Base-by-base conservation (phyloP, 768 basidiomycete species). In the Mycena polygramma region DNA sequence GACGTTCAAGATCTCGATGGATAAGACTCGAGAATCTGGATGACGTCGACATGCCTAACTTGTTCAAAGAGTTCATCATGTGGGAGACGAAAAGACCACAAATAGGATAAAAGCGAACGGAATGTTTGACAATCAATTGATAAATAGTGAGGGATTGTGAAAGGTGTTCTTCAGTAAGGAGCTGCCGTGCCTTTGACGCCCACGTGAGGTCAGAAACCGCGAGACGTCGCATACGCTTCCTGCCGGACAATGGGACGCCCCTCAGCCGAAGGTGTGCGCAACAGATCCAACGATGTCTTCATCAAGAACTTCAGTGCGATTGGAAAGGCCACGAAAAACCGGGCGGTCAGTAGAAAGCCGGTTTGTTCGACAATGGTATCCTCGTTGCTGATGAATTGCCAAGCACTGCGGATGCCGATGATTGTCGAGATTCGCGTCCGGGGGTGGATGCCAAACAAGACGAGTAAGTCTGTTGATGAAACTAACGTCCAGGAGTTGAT, bases 281-380 rank as follows among this genome's bases (percentile, higher is more conserved):
- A 86, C 17, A 99, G 84, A 11, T 94, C 96, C 7, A 90, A 90
- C 96, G 96, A 99, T 30, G 96, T 93, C 8, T 92, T 89, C 60
- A 96, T 81, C 57, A 97, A 90, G 78, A 99, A 96, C 80, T 98
- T 99, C 69, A 89, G 87, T 1, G 97, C 96, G 0, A 92, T 93
- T 20, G 93, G 94, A 79, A 93, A 97, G 9, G 90, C 90, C 17
- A 93, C 91, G 75, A 97, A 96, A 85, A 99, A 99, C 39, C 93
- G 90, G 46, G 98, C 95, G 41, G 94, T 91, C 8, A 99, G 87
- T 43, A 98, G 88, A 78, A 96, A 96, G 0, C 95, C 93, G 13
- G 94, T 94, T 79, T 98, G 95, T 79, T 95, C 97, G 76, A 98
- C 94, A 22, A 96, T 90, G 7, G 92, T 88, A 78, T 99, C 98